Base-by-base conservation (phyloP, 2,329 filamentous ascomycete genomes). In the Erysiphe neolycopersici region DNA sequence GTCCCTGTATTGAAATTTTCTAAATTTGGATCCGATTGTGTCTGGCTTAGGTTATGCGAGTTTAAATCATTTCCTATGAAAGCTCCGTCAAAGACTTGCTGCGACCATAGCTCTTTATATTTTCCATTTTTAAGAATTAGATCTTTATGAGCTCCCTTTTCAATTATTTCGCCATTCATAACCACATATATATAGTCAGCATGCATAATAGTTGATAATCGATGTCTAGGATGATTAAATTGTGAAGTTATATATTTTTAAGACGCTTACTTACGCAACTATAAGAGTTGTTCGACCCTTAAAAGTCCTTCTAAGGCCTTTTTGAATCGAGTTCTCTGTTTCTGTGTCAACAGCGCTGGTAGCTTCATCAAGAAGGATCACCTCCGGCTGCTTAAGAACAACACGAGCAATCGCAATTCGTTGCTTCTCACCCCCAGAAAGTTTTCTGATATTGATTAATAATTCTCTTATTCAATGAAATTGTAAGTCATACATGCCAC, bases 341-440 rank as follows among this genome's bases (percentile, higher is more conserved):
- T 89, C 81, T 0, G 82, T 84, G 57, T 94, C 85, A 29, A 94
- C 65, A 10, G 85, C 84, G 31, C 85, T 87, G 1, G 84, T 94
- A 12, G 85, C 85, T 60, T 94, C 85, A 57, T 94, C 85, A 35
- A 94, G 66, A 61, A 94, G 78, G 55, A 93, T 92, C 54, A 94
- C 85, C 43, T 78, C 76, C 1, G 85, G 84, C 51, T 92, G 74
- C 61, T 94, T 94, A 50, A 94, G 67, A 49, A 94, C 89, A 0
- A 85, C 92, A 44, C 85, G 76, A 17, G 85, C 85, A 59, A 94
- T 93, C 3, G 85, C 85, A 41, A 94, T 82, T 43, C 85, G 76
- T 59, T 94, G 85, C 59, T 92, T 91, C 60, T 94, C 85, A 43
- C 85, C 85, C 46, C 85, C 85, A 47, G 32, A 33, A 33, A 33